Evolutionary conservation across 2,329 filamentous ascomycete genomes (phyloP), one percentile per base, ranked within the genome.

Genomic region (Nemania serpens): DNA sequence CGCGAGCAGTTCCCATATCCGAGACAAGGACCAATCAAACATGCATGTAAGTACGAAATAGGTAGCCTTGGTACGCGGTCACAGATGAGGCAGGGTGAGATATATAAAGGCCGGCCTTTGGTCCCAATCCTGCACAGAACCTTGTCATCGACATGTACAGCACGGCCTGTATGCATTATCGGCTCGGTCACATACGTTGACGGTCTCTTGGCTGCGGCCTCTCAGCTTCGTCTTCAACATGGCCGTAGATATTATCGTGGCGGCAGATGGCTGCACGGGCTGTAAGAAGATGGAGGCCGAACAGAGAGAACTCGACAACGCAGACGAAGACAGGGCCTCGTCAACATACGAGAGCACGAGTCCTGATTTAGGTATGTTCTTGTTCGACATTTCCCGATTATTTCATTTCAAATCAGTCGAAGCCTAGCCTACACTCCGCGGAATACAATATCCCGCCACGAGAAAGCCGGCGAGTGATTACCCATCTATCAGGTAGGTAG

Each of bases 271-370:
- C 46, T 73, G 71, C 57, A 46, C 45, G 43, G 66, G 67, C 10
- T 73, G 70, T 42, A 64, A 65, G 46, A 68, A 69, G 56, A 71
- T 71, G 33, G 62, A 68, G 9, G 66, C 68, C 17, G 67, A 70
- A 39, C 67, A 71, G 18, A 48, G 51, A 53, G 60, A 58, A 45
- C 18, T 52, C 10, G 15, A 55, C 12, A 42, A 60, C 51, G 18
- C 36, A 1, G 53, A 41, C 15, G 34, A 58, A 34, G 56, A 55
- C 17, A 15, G 36, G 25, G 41, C 15, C 7, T 49, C 17, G 2
- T 45, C 33, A 20, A n/a, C 39, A 9, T 41, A 48, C 3, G 33
- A 46, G 12, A 39, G 34, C 12, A 34, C 33, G 25, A 51, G 39
- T 11, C 18, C 48, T 15, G 46, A 47, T 46, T n/a, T 41, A 59